Percentiles rank a stretch among this genome's conserved stretches.
These are phyloP conservation scores for Gloeophyllum trabeum DNA, from an alignment of 768 basidiomycete genomes.

Conservation along the genomic window DNA sequence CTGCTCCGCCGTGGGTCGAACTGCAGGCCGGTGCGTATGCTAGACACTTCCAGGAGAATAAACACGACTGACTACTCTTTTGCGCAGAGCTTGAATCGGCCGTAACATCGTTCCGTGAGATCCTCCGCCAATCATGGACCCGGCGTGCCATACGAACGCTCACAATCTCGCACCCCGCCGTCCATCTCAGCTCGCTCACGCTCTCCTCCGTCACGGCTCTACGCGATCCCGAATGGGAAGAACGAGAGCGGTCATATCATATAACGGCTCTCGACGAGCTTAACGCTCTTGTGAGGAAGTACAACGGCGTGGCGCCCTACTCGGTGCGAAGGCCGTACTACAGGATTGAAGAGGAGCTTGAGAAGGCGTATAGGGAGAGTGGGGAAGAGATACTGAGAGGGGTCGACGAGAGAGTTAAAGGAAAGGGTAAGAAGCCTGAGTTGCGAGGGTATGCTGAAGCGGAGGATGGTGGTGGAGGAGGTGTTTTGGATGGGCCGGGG, in stretches of 20 bases:
- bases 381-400: slow-evolving; percentile 39
- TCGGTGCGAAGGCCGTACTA: slow-evolving; percentile 60
- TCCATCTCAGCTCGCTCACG: slow-evolving; percentile 22
- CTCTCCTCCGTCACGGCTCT: slow-evolving; percentile 27
- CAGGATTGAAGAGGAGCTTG: slow-evolving; percentile 44
- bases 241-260: slow-evolving; percentile 56
- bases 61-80: slow-evolving; percentile 3
- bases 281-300: slow-evolving; percentile 66
- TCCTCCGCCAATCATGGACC: slow-evolving; percentile 61
- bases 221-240: slow-evolving; percentile 64
- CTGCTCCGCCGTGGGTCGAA: slow-evolving; percentile 81
- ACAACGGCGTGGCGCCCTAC: slow-evolving; percentile 74
- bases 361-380: slow-evolving; percentile 35
- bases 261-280: slow-evolving; percentile 57
- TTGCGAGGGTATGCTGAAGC: neutral
- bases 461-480: slow-evolving; percentile 3
- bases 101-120: slow-evolving; percentile 47
- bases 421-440: slow-evolving; percentile 4
- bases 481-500: neutral
- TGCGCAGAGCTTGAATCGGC: slow-evolving; percentile 54
- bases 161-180: slow-evolving; percentile 29
- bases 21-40: slow-evolving; percentile 47
- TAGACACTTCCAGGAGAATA: neutral
- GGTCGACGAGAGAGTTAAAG: slow-evolving; percentile 18
- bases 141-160: slow-evolving; percentile 61